phyloP scores from a whole-genome alignment of 1,284 basidiomycete genomes.

The Phellinidium pouzarii region DNA sequence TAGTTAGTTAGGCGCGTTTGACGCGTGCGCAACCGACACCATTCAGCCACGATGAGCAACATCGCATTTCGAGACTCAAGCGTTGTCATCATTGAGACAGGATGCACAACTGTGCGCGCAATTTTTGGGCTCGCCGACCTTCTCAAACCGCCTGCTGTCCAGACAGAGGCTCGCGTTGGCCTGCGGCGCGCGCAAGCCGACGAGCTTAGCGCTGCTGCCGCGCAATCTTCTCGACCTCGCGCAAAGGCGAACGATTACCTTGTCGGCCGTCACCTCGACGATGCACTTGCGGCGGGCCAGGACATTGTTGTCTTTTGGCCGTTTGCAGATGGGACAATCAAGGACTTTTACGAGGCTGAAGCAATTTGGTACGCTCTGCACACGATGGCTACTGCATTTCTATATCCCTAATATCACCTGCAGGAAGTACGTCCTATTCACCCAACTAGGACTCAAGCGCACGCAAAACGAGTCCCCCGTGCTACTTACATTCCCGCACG shows the following conservation, averaged over 20 bases:
- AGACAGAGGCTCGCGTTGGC: conserved; percentile 71
- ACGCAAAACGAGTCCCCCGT: conserved; percentile 85
- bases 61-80: conserved; percentile 75
- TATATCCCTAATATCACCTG: conserved; percentile 9
- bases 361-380: conserved; percentile 72
- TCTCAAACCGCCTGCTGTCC: conserved; percentile 64
- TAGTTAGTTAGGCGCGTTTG: background rate
- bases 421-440: conserved; percentile 85
- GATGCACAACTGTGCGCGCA: conserved; percentile 64
- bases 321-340: conserved; percentile 68
- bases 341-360: conserved; percentile 87
- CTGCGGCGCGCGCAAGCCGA: conserved; percentile 36
- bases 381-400: background rate
- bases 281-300: conserved; percentile 67
- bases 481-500: conserved; percentile 65
- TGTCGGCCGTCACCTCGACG: conserved; percentile 76
- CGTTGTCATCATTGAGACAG: conserved; percentile 76
- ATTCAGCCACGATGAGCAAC: conserved; percentile 24
- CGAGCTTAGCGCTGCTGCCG: conserved; percentile 31
- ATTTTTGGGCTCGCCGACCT: conserved; percentile 79
- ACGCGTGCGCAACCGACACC: background rate
- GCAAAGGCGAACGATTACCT: conserved; percentile 75
- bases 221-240: conserved; percentile 32
- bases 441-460: conserved; percentile 68
- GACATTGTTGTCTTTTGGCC: conserved; percentile 79